Conservation (phyloP, 1,139 yeast species). For the Saccharomycopsis hybrid region DNA sequence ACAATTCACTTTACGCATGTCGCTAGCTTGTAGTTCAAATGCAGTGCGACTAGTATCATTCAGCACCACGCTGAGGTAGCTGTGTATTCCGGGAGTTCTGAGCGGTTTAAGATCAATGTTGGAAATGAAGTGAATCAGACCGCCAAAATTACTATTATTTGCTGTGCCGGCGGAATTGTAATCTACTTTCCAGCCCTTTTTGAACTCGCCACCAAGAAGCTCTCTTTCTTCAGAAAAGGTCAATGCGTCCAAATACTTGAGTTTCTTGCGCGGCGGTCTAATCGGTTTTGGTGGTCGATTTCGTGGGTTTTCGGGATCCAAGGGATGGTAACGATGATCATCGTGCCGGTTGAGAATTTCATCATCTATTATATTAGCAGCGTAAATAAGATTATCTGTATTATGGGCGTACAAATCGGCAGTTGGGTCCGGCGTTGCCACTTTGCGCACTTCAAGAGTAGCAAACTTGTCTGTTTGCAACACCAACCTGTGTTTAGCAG, state of each 20-base stretch:
- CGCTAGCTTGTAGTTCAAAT: not conserved
- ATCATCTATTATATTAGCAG: constrained; percentile 5
- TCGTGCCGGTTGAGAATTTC: not conserved
- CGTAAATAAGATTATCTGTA: constrained; percentile 1
- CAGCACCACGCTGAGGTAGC: not conserved
- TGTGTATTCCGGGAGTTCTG: constrained; percentile 1
- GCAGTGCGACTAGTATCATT: not conserved
- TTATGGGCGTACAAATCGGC: not conserved
- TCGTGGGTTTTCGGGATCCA: constrained; percentile 13
- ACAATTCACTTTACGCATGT: constrained; percentile 8
- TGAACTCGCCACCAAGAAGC: constrained; percentile 10
- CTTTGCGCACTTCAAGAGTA: constrained; percentile 5
- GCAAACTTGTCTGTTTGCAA: constrained; percentile 8
- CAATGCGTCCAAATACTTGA: not conserved
- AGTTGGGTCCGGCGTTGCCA: not conserved
- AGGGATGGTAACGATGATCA: constrained; percentile 7
- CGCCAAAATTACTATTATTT: not conserved
- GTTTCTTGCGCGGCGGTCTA: not conserved
- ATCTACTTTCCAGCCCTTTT: constrained; percentile 17
- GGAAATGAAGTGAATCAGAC: constrained; percentile 3
- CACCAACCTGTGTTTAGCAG: constrained; percentile 6
- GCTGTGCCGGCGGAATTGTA: not conserved
- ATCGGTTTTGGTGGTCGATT: not conserved
- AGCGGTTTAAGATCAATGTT: not conserved
- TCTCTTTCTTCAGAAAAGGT: constrained; percentile 2